These are phyloP conservation scores for Vitis rupestris DNA, from an alignment of 164 flowering plant species.

Conservation along the genomic window DNA sequence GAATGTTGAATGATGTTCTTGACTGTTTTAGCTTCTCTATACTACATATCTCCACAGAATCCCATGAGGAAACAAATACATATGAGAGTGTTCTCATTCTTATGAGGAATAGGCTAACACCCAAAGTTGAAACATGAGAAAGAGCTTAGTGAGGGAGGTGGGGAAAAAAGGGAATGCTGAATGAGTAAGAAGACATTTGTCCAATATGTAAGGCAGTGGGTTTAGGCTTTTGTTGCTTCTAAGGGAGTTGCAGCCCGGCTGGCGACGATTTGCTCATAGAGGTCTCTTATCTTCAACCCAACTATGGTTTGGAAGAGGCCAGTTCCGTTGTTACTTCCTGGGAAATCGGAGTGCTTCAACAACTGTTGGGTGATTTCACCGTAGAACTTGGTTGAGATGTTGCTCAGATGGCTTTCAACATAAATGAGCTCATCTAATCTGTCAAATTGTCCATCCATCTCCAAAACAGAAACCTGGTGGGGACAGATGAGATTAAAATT, in stretches of 20 bases:
- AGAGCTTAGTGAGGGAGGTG: neutral
- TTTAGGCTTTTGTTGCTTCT: constrained; percentile 60
- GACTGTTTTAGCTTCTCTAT: constrained; percentile 23
- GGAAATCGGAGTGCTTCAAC: constrained; percentile 90
- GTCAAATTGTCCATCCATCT: constrained; percentile 98
- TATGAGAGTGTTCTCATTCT: constrained; percentile 7
- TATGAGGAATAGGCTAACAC: constrained; percentile 8
- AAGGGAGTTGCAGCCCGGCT: constrained; percentile 46
- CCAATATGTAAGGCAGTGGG: constrained; percentile 3
- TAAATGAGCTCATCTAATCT: constrained; percentile 93
- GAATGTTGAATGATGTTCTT: too few relatives aligned
- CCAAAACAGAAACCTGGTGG: constrained; percentile 79
- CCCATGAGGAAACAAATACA: constrained; percentile 19
- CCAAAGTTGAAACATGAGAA: constrained; percentile 8
- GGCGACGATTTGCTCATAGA: constrained; percentile 70
- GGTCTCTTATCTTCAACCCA: constrained; percentile 87
- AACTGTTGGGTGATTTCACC: constrained; percentile 96
- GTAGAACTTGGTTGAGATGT: constrained; percentile 85
- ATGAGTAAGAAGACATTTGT: neutral
- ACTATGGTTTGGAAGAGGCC: constrained; percentile 92
- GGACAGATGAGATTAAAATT: neutral
- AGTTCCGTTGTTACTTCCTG: constrained; percentile 94
- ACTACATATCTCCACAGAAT: constrained; percentile 29
- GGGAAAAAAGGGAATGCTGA: constrained; percentile 5
- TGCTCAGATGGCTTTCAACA: constrained; percentile 90